Evolutionary conservation across 2,329 filamentous ascomycete genomes (phyloP).

Genomic region (Pseudocercospora crystallina): DNA sequence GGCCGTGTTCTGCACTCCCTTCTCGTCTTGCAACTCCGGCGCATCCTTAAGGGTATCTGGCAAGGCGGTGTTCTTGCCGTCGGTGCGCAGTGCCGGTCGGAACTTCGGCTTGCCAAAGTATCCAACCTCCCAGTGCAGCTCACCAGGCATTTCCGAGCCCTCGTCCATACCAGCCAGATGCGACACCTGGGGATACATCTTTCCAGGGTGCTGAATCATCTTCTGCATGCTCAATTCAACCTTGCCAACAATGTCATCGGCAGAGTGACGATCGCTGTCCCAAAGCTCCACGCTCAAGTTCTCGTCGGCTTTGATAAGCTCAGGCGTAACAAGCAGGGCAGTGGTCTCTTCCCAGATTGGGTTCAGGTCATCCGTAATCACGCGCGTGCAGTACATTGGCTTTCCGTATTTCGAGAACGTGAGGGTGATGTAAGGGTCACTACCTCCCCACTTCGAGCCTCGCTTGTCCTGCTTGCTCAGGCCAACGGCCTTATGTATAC

Average conservation of each 20-base stretch:
- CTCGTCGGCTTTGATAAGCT: constrained; percentile 90
- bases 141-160: constrained; percentile 84
- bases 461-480: constrained; percentile 88
- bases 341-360: constrained; percentile 88
- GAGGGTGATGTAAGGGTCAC: constrained; percentile 92
- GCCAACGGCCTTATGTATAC: constrained; percentile 82
- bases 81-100: constrained; percentile 77
- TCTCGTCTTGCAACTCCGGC: constrained; percentile 81
- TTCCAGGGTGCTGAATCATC: constrained; percentile 88
- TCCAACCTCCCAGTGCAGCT: constrained; percentile 93
- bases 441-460: constrained; percentile 81
- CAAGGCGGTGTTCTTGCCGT: constrained; percentile 78
- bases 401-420: constrained; percentile 96
- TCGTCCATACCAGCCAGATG: constrained; percentile 80
- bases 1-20: constrained; percentile 69
- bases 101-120: constrained; percentile 92
- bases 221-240: constrained; percentile 92
- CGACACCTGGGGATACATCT: constrained; percentile 87
- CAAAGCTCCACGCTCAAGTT: constrained; percentile 91
- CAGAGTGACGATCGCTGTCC: constrained; percentile 90
- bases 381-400: constrained; percentile 94
- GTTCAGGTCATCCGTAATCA: constrained; percentile 92
- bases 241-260: constrained; percentile 93
- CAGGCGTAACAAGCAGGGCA: constrained; percentile 80
- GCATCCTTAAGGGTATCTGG: constrained; percentile 72